A percentile compares a stretch with the other conserved stretches of the same genome.
Evolutionary conservation across 495 filamentous ascomycete genomes (phyloP).

Genomic region (Hypomontagnella submonticulosa): DNA sequence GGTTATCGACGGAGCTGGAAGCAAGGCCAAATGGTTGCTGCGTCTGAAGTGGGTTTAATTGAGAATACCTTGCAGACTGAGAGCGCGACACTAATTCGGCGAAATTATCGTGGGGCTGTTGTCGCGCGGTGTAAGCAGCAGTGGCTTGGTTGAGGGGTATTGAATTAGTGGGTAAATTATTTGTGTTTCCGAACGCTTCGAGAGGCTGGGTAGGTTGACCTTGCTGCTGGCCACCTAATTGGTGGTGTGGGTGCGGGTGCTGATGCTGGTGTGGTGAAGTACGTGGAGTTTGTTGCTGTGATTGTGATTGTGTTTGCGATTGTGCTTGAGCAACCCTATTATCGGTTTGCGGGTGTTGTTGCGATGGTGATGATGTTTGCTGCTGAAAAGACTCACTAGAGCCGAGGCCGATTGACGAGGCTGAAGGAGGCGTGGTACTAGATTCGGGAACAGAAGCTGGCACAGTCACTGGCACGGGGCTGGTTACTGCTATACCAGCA

Average conservation of each 20-base stretch:
- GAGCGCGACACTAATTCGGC: conserved; percentile 51
- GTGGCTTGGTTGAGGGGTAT: conserved; percentile 50
- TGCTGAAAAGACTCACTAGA: conserved; percentile 60
- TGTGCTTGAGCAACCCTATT: conserved; percentile 32
- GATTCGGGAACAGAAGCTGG: conserved; percentile 30
- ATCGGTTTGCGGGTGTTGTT: conserved; percentile 30
- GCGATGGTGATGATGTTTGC: conserved; percentile 6
- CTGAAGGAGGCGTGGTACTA: conserved; percentile 55
- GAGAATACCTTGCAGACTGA: conserved; percentile 51
- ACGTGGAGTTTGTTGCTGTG: conserved; percentile 38
- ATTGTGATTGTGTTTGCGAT: conserved; percentile 28
- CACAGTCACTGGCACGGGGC: conserved; percentile 21
- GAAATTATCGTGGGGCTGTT: conserved; percentile 50
- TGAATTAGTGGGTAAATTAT: conserved; percentile 44
- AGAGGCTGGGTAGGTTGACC: conserved; percentile 28
- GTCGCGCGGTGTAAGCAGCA: conserved; percentile 44
- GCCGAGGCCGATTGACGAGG: conserved; percentile 56
- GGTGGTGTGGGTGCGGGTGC: conserved; percentile 34
- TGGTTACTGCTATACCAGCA: conserved; percentile 38
- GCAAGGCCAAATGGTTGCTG: conserved; percentile 40
- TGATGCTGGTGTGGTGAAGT: conserved; percentile 34
- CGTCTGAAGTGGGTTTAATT: conserved; percentile 47
- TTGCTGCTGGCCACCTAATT: conserved; percentile 38
- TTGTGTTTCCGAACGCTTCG: conserved; percentile 38
- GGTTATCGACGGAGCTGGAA: conserved; percentile 54